Conservation (phyloP, 2,329 filamentous ascomycete species). For the Penicillium sp. region DNA sequence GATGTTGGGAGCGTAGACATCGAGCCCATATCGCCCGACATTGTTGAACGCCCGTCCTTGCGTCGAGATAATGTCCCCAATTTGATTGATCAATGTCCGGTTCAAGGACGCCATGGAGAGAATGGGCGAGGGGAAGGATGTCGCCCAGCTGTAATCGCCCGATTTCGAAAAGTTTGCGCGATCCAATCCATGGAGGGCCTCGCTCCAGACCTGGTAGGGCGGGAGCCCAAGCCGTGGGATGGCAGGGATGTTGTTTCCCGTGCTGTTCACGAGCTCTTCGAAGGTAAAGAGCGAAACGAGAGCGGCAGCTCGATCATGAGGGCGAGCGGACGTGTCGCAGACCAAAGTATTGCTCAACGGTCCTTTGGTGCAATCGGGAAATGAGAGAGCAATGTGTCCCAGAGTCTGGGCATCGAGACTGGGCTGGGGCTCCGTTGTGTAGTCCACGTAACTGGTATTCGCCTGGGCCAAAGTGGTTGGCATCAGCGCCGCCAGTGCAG, state of each 20-base stretch:
- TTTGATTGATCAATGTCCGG: constrained; percentile 59
- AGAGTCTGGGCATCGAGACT: constrained; percentile 25
- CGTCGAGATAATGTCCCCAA: constrained; percentile 57
- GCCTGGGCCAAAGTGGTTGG: constrained; percentile 28
- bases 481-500: constrained; percentile 25
- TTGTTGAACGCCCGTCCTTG: constrained; percentile 69
- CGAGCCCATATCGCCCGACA: constrained; percentile 47
- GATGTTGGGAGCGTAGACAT: constrained; percentile 62
- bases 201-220: constrained; percentile 62
- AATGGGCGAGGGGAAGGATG: constrained; percentile 67
- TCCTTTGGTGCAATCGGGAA: constrained; percentile 56
- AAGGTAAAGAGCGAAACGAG: constrained; percentile 55
- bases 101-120: constrained; percentile 65
- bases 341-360: constrained; percentile 54
- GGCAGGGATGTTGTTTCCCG: constrained; percentile 52
- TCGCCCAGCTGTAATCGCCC: constrained; percentile 61
- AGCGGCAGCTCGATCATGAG: constrained; percentile 48
- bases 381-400: constrained; percentile 30
- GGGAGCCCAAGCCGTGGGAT: constrained; percentile 59
- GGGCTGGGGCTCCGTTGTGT: constrained; percentile 29
- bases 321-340: constrained; percentile 50
- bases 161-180: constrained; percentile 58
- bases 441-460: constrained; percentile 33
- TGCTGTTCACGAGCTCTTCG: constrained; percentile 59
- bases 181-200: constrained; percentile 64